A percentile compares a stretch with the other conserved stretches of the same genome.
These are phyloP conservation scores for Fusarium proliferatum DNA, from an alignment of 2,329 filamentous ascomycete species.

Conservation along the genomic window DNA sequence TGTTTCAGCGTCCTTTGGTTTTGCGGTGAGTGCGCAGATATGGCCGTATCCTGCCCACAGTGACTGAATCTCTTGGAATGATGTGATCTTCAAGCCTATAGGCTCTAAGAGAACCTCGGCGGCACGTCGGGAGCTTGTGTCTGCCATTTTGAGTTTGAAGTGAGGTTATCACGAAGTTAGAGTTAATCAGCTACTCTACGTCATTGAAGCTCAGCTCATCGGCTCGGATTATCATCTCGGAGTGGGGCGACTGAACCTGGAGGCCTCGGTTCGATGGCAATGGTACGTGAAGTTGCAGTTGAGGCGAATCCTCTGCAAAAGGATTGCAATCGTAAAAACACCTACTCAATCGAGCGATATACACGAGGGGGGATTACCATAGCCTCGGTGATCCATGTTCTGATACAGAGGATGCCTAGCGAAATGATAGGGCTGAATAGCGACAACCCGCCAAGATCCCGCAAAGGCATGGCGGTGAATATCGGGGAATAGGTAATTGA, in stretches of 20 bases:
- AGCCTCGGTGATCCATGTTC: neutral
- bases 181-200: neutral
- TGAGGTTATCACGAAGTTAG: neutral
- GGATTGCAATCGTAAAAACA: neutral
- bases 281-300: neutral
- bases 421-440: neutral
- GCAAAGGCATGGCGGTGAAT: neutral
- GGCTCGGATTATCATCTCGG: slow-evolving; percentile 32
- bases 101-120: slow-evolving; percentile 55
- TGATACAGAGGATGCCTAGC: neutral
- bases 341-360: neutral
- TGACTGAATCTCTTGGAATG: slow-evolving; percentile 53
- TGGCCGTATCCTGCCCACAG: slow-evolving; percentile 66
- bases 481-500: neutral
- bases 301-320: no score
- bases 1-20: slow-evolving; percentile 42
- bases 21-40: slow-evolving; percentile 65
- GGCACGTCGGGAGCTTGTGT: slow-evolving; percentile 40
- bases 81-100: slow-evolving; percentile 54
- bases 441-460: neutral
- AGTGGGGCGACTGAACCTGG: neutral
- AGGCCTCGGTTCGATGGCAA: neutral
- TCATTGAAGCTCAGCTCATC: slow-evolving; percentile 10
- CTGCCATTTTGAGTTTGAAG: slow-evolving; percentile 6
- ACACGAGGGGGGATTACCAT: rapidly evolving